Conservation (phyloP, 352 stramenopile species). For the Phytopythium ostracodes region DNA sequence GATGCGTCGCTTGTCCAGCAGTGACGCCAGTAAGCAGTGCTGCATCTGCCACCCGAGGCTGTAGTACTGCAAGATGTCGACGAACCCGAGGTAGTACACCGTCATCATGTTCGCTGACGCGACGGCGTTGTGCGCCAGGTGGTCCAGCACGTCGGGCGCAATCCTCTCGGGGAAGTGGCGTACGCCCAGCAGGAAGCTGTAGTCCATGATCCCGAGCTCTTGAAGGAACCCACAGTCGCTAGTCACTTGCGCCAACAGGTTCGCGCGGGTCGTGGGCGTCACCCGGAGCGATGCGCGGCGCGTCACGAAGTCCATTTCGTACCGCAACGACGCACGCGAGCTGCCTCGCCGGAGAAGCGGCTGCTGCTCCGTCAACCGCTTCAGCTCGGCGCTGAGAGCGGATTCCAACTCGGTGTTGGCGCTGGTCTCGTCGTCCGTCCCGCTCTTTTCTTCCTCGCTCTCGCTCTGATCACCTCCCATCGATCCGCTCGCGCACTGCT, state of each 20-base stretch:
- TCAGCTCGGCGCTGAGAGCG: slow-evolving; percentile 27
- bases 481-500: not conserved
- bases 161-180: slow-evolving; percentile 48
- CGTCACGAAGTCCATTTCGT: slow-evolving; percentile 80
- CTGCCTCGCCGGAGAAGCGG: slow-evolving; percentile 48
- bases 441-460: slow-evolving; percentile 11
- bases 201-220: slow-evolving; percentile 86
- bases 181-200: slow-evolving; percentile 80
- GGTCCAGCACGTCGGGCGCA: slow-evolving; percentile 41
- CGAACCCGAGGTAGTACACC: slow-evolving; percentile 84
- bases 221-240: slow-evolving; percentile 83
- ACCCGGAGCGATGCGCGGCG: slow-evolving; percentile 62
- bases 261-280: slow-evolving; percentile 65
- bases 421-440: slow-evolving; percentile 18
- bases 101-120: slow-evolving; percentile 64
- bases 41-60: slow-evolving; percentile 84
- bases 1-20: slow-evolving; percentile 75
- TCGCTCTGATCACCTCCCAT: slow-evolving; percentile 12
- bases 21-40: slow-evolving; percentile 59
- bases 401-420: slow-evolving; percentile 8
- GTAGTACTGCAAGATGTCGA: slow-evolving; percentile 86
- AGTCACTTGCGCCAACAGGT: slow-evolving; percentile 75
- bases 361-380: slow-evolving; percentile 41
- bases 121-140: slow-evolving; percentile 71
- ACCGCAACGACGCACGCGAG: slow-evolving; percentile 56